These are phyloP conservation scores for Malassezia vespertilionis DNA, from an alignment of 1,284 basidiomycete genomes.

Conservation along the genomic window DNA sequence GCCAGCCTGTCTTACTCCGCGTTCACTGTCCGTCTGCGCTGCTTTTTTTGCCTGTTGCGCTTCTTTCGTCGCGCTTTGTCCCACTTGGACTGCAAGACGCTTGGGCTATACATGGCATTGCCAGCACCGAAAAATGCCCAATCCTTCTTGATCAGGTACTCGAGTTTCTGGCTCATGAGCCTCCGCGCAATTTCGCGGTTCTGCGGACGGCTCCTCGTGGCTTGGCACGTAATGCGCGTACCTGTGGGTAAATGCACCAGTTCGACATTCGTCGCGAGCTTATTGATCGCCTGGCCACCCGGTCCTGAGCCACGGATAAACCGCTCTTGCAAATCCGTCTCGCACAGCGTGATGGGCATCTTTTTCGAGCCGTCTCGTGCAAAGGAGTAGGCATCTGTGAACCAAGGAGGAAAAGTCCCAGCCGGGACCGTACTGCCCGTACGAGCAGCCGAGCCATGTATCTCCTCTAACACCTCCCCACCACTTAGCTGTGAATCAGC, in stretches of 20 bases:
- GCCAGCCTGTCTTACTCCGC: not conserved
- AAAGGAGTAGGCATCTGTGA: conserved; percentile 22
- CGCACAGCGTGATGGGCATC: conserved; percentile 34
- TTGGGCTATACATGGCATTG: conserved; percentile 18
- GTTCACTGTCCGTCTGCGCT: conserved; percentile 16
- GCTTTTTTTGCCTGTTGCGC: conserved; percentile 34
- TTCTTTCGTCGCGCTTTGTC: conserved; percentile 28
- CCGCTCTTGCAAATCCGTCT: conserved; percentile 31
- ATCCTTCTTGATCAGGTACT: conserved; percentile 22
- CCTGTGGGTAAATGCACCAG: conserved; percentile 35
- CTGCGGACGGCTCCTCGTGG: conserved; percentile 27
- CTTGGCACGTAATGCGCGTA: conserved; percentile 35
- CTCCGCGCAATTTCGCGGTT: conserved; percentile 35
- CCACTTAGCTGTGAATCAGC: not conserved
- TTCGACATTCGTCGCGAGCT: conserved; percentile 34
- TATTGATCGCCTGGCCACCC: conserved; percentile 46
- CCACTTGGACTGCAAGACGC: conserved; percentile 23
- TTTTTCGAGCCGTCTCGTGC: conserved; percentile 27
- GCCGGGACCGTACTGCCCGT: not conserved
- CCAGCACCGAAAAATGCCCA: conserved; percentile 9
- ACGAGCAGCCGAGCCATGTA: not conserved
- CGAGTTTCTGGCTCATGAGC: conserved; percentile 28
- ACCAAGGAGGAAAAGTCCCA: conserved; percentile 27
- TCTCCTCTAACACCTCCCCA: not conserved
- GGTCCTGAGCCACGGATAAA: conserved; percentile 43